Base-by-base conservation (phyloP, 1,139 yeast genomes). In the Scheffersomyces cryptocercus region DNA sequence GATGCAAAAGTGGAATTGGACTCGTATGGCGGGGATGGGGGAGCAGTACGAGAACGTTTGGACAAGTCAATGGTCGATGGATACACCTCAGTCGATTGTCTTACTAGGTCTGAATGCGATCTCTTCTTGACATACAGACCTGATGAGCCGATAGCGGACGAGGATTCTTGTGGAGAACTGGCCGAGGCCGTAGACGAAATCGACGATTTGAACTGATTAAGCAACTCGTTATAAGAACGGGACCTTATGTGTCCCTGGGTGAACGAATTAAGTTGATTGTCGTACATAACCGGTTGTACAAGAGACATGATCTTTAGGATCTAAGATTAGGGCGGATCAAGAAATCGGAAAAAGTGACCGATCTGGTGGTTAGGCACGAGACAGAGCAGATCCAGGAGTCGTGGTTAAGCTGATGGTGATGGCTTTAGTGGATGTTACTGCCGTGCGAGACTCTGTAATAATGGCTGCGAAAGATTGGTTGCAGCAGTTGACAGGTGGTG, bases 21-120 rank as follows among this genome's bases (percentile, higher is more conserved):
- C 35, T 58, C 61, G 40, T 53, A 59, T n/a, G 75, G 73, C 1
- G 60, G 75, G 15, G 75, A 71, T 8, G 81, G 77, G 28, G 82
- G 82, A 3, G 82, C 82, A 3, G 82, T 77, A 55, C 75, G 64
- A 10, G 79, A 68, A 40, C 80, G 61, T 52, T 78, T 75, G 36
- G 46, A 35, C 6, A 35, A 20, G 26, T 20, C 26, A 6, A 20
- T 5, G 26, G 26, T 20, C 26, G 26, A 20, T 11, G 15, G 24
- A 7, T 31, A 15, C 28, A 31, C 13, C 10, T 16, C 40, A 4
- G 47, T 29, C 9, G 49, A 35, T 26, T 54, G 52, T 33, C 42
- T 45, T 29, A 41, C 39, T 14, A 54, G 40, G 42, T 62, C 68
- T 40, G 65, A 60, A 43, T 57, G 56, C 5, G 66, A 56, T 42